phyloP scores from a whole-genome alignment of 768 basidiomycete species.

The Artomyces pyxidatus region DNA sequence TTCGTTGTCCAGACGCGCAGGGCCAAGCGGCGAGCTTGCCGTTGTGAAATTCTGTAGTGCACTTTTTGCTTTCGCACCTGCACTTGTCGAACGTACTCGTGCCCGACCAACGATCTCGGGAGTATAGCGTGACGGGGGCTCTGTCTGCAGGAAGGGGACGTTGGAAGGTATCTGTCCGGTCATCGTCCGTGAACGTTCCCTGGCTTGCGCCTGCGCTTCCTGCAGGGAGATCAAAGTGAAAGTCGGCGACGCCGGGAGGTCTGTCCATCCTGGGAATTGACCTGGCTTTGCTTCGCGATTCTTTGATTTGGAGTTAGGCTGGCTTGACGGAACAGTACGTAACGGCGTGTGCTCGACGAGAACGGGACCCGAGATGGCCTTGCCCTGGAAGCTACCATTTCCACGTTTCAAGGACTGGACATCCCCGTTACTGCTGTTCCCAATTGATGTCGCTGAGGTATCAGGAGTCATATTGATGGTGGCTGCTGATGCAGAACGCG shows the following conservation, averaged over 20 bases:
- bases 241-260: conserved; percentile 35
- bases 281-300: conserved; percentile 9
- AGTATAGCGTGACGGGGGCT: conserved; percentile 19
- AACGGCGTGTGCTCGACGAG: conserved; percentile 3
- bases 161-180: conserved; percentile 28
- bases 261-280: conserved; percentile 38
- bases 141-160: conserved; percentile 26
- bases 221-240: conserved; percentile 70
- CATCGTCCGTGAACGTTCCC: conserved; percentile 49
- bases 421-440: conserved; percentile 8
- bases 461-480: conserved; percentile 18
- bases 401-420: conserved; percentile 7
- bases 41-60: conserved; percentile 6
- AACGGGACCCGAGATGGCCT: conserved; percentile 13
- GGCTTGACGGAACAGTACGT: too few species aligned
- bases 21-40: conserved; percentile 10
- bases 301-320: conserved; percentile 2
- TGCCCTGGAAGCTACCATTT: conserved; percentile 9
- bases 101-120: conserved; percentile 19
- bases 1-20: conserved; percentile 1
- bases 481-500: conserved; percentile 19
- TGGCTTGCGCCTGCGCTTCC: conserved; percentile 59
- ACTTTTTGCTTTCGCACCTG: conserved; percentile 37
- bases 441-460: conserved; percentile 12
- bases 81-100: conserved; percentile 56